A percentile compares a stretch with the other conserved stretches of the same genome.
Evolutionary conservation across 2,329 filamentous ascomycete genomes (phyloP).

Genomic region (Orbilia quercus): DNA sequence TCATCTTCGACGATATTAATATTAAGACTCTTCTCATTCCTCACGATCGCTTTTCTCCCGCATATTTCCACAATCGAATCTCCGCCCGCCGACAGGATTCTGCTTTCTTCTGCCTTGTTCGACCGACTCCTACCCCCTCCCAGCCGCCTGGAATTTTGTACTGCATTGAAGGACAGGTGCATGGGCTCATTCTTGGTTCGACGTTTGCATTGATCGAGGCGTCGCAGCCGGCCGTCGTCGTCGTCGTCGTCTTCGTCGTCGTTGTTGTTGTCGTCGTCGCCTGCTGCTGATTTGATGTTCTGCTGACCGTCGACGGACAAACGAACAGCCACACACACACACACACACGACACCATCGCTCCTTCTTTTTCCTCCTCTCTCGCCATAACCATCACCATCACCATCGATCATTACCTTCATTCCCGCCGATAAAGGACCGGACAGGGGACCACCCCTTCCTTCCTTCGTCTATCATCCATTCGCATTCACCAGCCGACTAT

Average conservation of each 20-base stretch:
- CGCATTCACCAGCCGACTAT: not conserved
- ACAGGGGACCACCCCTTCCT: not conserved
- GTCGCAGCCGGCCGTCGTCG: not conserved
- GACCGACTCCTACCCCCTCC: slow-evolving; percentile 1
- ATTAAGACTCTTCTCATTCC: slow-evolving; percentile 13
- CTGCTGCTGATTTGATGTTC: too few species aligned
- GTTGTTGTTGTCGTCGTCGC: too few species aligned
- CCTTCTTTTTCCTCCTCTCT: too few species aligned
- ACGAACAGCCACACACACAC: too few species aligned
- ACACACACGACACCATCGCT: too few species aligned
- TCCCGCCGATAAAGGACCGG: too few species aligned
- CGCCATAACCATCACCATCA: too few species aligned
- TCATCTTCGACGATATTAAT: not conserved
- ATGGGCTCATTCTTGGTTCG: not conserved
- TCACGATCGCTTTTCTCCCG: slow-evolving; percentile 15
- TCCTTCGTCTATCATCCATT: not conserved
- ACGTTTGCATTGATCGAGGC: not conserved
- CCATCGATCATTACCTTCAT: too few species aligned
- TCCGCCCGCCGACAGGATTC: slow-evolving; percentile 1
- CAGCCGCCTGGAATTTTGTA: slow-evolving; percentile 25
- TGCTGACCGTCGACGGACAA: not conserved
- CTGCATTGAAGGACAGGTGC: not conserved
- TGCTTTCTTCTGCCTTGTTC: not conserved
- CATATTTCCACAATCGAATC: slow-evolving; percentile 8
- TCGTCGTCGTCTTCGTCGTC: too few species aligned